These are phyloP conservation scores for Tetrastigma voinierianum DNA, from an alignment of 164 flowering plant species.

Conservation along the genomic window DNA sequence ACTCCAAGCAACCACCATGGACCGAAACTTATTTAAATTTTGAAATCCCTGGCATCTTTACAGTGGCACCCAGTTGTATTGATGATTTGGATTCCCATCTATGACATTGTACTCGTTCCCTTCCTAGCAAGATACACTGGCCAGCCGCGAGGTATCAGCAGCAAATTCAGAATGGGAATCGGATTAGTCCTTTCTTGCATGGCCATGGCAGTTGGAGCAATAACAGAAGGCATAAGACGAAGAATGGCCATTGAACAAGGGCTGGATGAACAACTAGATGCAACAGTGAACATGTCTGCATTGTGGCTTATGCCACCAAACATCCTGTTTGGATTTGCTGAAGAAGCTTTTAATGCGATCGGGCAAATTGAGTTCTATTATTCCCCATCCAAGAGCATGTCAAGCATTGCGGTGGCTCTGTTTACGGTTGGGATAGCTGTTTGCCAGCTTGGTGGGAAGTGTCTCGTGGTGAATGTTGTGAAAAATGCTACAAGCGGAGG, in stretches of 20 bases:
- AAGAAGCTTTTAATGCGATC: slow-evolving; percentile 38
- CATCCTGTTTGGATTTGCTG: slow-evolving; percentile 35
- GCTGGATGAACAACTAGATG: slow-evolving; percentile 8
- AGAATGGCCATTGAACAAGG: slow-evolving; percentile 12
- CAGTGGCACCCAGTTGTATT: slow-evolving; percentile 29
- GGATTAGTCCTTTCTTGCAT: slow-evolving; percentile 35
- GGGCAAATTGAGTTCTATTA: slow-evolving; percentile 44
- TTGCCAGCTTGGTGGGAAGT: slow-evolving; percentile 32
- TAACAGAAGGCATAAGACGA: slow-evolving; percentile 31
- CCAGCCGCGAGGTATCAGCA: slow-evolving; percentile 21
- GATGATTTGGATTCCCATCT: slow-evolving; percentile 43
- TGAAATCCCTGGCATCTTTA: slow-evolving; percentile 58
- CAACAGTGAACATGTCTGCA: slow-evolving; percentile 24
- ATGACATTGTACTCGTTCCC: slow-evolving; percentile 46
- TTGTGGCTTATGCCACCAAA: slow-evolving; percentile 38
- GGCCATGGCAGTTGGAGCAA: slow-evolving; percentile 26
- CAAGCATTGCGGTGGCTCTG: slow-evolving; percentile 39
- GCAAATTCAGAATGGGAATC: slow-evolving; percentile 45
- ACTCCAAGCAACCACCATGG: slow-evolving; percentile 54
- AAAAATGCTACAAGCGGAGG: slow-evolving; percentile 8
- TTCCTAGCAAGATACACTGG: slow-evolving; percentile 29
- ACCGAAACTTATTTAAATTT: slow-evolving; percentile 43
- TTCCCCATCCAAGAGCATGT: slow-evolving; percentile 45
- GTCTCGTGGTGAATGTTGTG: slow-evolving; percentile 10
- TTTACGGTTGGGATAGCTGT: slow-evolving; percentile 17